Base-by-base conservation (phyloP, 805 yeast species). In the Clavispora carvajalis region DNA sequence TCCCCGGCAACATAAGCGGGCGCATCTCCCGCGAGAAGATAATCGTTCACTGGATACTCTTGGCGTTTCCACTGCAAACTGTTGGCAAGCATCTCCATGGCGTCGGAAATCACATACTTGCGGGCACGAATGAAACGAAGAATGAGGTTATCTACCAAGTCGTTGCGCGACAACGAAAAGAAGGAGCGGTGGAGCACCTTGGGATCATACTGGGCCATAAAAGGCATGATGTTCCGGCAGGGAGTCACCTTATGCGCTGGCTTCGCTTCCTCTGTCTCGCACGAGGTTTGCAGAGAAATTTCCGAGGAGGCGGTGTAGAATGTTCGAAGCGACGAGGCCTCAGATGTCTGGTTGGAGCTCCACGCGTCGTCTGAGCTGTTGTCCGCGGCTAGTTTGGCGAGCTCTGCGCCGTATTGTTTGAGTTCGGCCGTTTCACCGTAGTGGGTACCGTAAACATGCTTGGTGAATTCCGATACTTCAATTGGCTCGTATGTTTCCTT, bases 121-220 rank as follows among this genome's bases (percentile, higher is more conserved):
- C 96, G 80, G 28, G 96, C 96, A 51, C 95, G 74, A 19, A 86
- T 63, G 54, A 83, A 90, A 53, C 95, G 75, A 54, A 90, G 69
- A 22, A 87, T 37, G 49, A 82, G 62, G 52, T 85, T 82, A 61
- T 93, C 99, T 3, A 95, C 85, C 35, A 82, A 72, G 59, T 91
- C 98, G 31, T 79, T 74, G 63, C 91, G 80, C 37, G 79, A 26
- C 54, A 71, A 80, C 70, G 33, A 65, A 57, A 82, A 84, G 77
- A 55, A 80, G 70, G 47, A 74, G 71, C 7, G 22, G 46, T 77
- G 76, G 7, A 80, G 54, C 16, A 69, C 71, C 17, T 69, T 70
- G 0, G 82, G 76, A 18, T 79, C 70, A 44, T 80, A 60, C 34
- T 71, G 75, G 39, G 73, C 65, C 38, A 82, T 57, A 1, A 79